Evolutionary conservation across 2,329 filamentous ascomycete genomes (phyloP).

Genomic region (Penicillium digitatum): DNA sequence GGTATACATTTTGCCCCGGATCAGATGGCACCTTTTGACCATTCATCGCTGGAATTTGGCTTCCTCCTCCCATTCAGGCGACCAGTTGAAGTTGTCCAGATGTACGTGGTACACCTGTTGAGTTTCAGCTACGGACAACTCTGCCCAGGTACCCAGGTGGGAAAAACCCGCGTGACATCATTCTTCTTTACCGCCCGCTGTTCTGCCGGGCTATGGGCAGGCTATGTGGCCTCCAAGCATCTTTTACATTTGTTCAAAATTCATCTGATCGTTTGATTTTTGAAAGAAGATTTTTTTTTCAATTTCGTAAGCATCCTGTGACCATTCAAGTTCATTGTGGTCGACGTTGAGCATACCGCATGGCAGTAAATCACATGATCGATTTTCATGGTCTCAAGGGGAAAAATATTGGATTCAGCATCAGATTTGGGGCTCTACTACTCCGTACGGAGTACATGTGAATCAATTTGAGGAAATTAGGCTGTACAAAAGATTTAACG

Average conservation of each 20-base stretch:
- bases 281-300: neutral
- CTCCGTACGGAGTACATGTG: no score
- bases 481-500: no score
- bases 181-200: neutral
- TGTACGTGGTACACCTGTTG: neutral
- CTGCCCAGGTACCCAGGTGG: neutral
- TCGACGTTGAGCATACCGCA: no score
- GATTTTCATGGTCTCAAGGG: no score
- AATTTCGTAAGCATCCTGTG: no score
- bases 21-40: neutral
- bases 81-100: neutral
- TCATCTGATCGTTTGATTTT: no score
- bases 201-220: neutral
- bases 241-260: neutral
- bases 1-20: slow-evolving; percentile 14
- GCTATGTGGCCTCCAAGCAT: neutral
- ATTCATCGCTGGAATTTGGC: neutral
- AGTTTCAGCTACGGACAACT: no score
- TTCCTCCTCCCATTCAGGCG: slow-evolving; percentile 8
- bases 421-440: no score
- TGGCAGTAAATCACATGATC: no score
- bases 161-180: slow-evolving; percentile 1
- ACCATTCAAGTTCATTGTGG: neutral
- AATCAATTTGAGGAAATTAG: no score
- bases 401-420: no score